Percentiles rank a stretch among this genome's conserved stretches.
Evolutionary conservation across 331 rosid species (phyloP).

Genomic region (Prunus yedoensis): DNA sequence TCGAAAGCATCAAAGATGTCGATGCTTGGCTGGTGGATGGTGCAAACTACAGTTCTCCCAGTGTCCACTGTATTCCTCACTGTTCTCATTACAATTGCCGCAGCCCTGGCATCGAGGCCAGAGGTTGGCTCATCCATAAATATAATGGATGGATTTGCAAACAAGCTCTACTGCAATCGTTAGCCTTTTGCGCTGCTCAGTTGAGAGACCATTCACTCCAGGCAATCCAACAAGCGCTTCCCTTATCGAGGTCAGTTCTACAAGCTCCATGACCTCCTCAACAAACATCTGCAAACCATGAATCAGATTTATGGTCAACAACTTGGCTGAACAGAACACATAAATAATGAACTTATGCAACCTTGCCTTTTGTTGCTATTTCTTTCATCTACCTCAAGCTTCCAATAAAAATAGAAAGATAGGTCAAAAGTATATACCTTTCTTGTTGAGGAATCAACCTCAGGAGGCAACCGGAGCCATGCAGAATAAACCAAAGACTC

Average conservation of each 20-base stretch:
- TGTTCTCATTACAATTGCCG: slow-evolving; percentile 40
- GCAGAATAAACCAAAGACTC: slow-evolving; percentile 90
- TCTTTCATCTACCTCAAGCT: neutral
- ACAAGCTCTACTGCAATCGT: slow-evolving; percentile 42
- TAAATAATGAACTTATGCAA: neutral
- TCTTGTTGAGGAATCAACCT: slow-evolving; percentile 68
- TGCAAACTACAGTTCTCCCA: slow-evolving; percentile 39
- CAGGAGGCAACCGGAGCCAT: slow-evolving; percentile 75
- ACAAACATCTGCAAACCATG: slow-evolving; percentile 30
- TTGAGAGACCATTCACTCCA: slow-evolving; percentile 38
- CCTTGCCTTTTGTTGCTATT: neutral
- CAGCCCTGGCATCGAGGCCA: slow-evolving; percentile 39
- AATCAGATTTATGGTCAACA: neutral
- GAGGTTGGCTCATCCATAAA: slow-evolving; percentile 45
- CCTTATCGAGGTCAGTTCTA: slow-evolving; percentile 28
- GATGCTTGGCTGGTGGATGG: slow-evolving; percentile 40
- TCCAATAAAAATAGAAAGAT: neutral
- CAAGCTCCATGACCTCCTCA: slow-evolving; percentile 38
- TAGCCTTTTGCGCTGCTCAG: slow-evolving; percentile 40
- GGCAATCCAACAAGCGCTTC: slow-evolving; percentile 39
- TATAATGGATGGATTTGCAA: slow-evolving; percentile 38
- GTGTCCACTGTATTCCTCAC: slow-evolving; percentile 41
- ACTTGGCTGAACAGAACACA: neutral
- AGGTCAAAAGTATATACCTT: slow-evolving; percentile 38
- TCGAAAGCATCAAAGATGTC: slow-evolving; percentile 42